Evolutionary conservation across 2,329 filamentous ascomycete species (phyloP).

Genomic region (Xylariaceae sp.): DNA sequence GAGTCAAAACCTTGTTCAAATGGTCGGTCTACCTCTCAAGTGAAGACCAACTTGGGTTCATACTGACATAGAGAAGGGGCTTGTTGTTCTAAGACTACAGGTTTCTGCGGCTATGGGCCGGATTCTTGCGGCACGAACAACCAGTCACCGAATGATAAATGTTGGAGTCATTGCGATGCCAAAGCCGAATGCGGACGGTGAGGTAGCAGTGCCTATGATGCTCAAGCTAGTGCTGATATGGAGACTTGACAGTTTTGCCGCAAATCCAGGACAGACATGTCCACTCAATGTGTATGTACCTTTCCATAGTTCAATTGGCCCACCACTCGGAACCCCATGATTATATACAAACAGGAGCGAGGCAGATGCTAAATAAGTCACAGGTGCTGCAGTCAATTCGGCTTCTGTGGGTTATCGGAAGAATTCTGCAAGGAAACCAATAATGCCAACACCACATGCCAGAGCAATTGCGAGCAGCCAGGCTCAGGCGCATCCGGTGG

Average conservation of each 20-base stretch:
- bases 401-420: slow-evolving; percentile 42
- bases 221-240: no score
- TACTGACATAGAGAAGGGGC: slow-evolving; percentile 11
- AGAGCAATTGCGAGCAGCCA: slow-evolving; percentile 35
- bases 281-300: no score
- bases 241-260: no score
- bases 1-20: slow-evolving; percentile 1
- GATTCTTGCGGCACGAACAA: slow-evolving; percentile 33
- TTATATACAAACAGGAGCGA: no score
- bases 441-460: slow-evolving; percentile 26
- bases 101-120: slow-evolving; percentile 16
- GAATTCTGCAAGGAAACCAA: slow-evolving; percentile 31
- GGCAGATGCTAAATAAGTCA: no score
- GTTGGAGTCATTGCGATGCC: slow-evolving; percentile 42
- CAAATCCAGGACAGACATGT: no score
- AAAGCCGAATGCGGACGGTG: slow-evolving; percentile 43
- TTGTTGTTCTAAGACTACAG: slow-evolving; percentile 17
- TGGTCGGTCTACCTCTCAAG: not conserved
- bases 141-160: slow-evolving; percentile 37
- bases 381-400: slow-evolving; percentile 41
- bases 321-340: no score
- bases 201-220: no score
- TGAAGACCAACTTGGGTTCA: not conserved
- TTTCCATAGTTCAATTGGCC: no score
- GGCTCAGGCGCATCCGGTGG: slow-evolving; percentile 9